phyloP scores from a whole-genome alignment of 2,329 filamentous ascomycete genomes.

The Fusarium mangiferae region DNA sequence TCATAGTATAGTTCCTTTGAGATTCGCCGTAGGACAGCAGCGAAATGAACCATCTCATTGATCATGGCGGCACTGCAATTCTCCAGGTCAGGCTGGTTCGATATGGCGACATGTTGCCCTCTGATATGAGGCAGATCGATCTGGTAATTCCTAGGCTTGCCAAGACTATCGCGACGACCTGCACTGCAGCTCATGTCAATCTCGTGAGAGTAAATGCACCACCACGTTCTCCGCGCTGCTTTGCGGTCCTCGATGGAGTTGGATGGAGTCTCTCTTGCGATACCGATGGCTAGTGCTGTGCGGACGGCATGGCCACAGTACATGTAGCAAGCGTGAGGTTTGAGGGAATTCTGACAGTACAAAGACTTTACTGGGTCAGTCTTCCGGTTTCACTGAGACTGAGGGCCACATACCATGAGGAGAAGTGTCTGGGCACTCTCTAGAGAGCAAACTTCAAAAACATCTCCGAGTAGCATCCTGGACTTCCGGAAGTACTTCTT shows the following conservation, averaged over 20 bases:
- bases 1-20: conserved; percentile 1
- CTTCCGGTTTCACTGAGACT: accelerated
- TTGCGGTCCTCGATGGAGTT: not conserved
- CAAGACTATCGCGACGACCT: conserved; percentile 11
- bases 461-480: not conserved
- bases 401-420: not conserved
- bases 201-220: conserved; percentile 18
- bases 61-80: not conserved
- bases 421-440: not conserved
- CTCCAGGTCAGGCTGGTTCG: not conserved
- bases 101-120: not conserved
- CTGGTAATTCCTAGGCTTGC: conserved; percentile 6
- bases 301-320: not conserved
- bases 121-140: not conserved
- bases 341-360: conserved; percentile 4
- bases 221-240: not conserved
- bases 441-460: not conserved
- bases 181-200: conserved; percentile 20
- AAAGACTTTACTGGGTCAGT: not conserved
- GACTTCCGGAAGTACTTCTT: conserved; percentile 5
- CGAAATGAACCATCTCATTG: conserved; percentile 5
- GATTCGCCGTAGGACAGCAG: not conserved
- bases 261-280: not conserved
- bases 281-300: not conserved
- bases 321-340: conserved; percentile 1